phyloP scores from a whole-genome alignment of 768 basidiomycete genomes.

The Termitomyces heimii region DNA sequence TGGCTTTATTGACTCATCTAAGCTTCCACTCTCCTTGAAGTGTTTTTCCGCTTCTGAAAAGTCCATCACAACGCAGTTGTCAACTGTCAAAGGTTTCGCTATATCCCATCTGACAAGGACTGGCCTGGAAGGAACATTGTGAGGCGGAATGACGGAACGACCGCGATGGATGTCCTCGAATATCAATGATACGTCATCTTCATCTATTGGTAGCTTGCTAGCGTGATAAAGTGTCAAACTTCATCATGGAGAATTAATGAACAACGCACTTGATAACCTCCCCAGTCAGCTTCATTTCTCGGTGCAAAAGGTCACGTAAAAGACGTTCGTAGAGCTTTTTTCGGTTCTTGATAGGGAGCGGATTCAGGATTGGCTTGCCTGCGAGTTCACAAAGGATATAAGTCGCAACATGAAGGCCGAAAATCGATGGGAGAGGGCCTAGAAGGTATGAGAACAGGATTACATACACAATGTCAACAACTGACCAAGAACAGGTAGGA shows the following conservation, averaged over 20 bases:
- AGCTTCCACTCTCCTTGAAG: conserved; percentile 34
- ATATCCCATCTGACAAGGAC: conserved; percentile 81
- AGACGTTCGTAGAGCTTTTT: conserved; percentile 80
- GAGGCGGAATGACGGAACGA: conserved; percentile 74
- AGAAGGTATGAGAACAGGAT: background rate
- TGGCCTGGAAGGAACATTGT: conserved; percentile 66
- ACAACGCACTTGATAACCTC: conserved; percentile 49
- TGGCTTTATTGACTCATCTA: conserved; percentile 19
- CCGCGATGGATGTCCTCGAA: conserved; percentile 86
- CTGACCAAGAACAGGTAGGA: conserved; percentile 84
- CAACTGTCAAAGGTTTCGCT: conserved; percentile 50
- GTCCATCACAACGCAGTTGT: conserved; percentile 87
- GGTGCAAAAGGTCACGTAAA: conserved; percentile 65
- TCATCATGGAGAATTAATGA: background rate
- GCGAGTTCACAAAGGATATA: conserved; percentile 86
- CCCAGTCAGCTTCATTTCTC: conserved; percentile 67
- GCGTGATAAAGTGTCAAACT: background rate
- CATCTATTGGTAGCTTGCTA: conserved; percentile 74
- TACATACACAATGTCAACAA: background rate
- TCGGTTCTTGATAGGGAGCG: conserved; percentile 81
- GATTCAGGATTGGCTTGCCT: conserved; percentile 76
- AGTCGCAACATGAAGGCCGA: conserved; percentile 86
- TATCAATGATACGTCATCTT: conserved; percentile 76
- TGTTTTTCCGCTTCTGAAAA: conserved; percentile 69
- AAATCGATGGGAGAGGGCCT: conserved; percentile 84